A percentile compares a stretch with the other conserved stretches of the same genome.
Evolutionary conservation across 257 asterid genomes (phyloP).

Genomic region (Ajuga chamaepitys): DNA sequence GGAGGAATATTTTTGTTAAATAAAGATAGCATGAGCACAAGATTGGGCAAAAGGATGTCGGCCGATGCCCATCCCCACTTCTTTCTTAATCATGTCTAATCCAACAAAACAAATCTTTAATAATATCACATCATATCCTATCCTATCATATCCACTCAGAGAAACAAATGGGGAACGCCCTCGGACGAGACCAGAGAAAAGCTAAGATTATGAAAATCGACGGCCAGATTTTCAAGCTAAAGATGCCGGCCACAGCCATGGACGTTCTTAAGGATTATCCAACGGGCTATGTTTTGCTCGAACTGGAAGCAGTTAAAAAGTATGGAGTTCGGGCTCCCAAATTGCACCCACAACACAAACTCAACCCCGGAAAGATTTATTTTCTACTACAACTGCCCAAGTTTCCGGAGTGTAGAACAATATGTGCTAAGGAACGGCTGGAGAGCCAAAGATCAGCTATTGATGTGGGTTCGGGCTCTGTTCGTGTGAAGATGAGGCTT

Average conservation of each 20-base stretch:
- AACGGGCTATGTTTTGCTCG: slow-evolving; percentile 34
- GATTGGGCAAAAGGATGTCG: no score
- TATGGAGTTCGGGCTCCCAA: slow-evolving; percentile 48
- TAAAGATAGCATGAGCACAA: no score
- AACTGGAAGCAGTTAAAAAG: slow-evolving; percentile 32
- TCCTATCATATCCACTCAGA: no score
- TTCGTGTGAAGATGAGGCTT: slow-evolving; percentile 49
- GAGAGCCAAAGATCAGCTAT: slow-evolving; percentile 28
- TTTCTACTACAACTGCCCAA: slow-evolving; percentile 48
- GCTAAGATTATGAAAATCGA: slow-evolving; percentile 48
- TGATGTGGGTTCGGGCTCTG: slow-evolving; percentile 7
- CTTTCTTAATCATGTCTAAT: no score
- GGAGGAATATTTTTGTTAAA: no score
- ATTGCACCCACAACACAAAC: slow-evolving; percentile 26
- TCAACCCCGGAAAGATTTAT: slow-evolving; percentile 42
- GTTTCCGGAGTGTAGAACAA: slow-evolving; percentile 26
- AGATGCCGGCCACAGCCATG: slow-evolving; percentile 25
- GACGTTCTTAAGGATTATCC: slow-evolving; percentile 47
- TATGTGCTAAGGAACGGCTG: slow-evolving; percentile 36
- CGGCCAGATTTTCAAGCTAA: slow-evolving; percentile 39
- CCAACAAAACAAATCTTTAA: no score
- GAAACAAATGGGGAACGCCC: slow-evolving; percentile 40
- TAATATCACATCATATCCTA: no score
- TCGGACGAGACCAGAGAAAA: slow-evolving; percentile 29
- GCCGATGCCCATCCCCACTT: no score